Conservation (phyloP, 2,329 filamentous ascomycete genomes). For the Fusarium secorum region DNA sequence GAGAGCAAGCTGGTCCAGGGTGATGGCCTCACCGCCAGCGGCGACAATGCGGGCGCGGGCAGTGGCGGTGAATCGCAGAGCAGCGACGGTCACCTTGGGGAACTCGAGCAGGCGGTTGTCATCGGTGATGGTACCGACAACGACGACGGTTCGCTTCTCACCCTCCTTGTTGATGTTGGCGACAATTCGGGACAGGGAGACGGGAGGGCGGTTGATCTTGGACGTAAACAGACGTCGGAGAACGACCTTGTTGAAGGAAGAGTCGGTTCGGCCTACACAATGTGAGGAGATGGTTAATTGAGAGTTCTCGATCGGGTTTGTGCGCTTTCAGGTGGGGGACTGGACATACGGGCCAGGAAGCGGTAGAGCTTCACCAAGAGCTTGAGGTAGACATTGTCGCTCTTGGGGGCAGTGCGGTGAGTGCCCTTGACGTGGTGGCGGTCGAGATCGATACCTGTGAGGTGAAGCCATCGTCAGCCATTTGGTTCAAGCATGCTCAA, state of each 20-base stretch:
- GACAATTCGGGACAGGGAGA: conserved; percentile 91
- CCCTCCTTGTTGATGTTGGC: conserved; percentile 71
- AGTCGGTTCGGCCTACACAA: conserved; percentile 86
- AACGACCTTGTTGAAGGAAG: conserved; percentile 98
- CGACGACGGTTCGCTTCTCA: conserved; percentile 86
- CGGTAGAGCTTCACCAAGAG: conserved; percentile 98
- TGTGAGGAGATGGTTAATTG: conserved; percentile 9
- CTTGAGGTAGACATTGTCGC: conserved; percentile 97
- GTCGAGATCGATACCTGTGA: conserved; percentile 75
- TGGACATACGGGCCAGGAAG: conserved; percentile 89
- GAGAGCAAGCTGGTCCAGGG: conserved; percentile 95
- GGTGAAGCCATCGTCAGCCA: conserved; percentile 66
- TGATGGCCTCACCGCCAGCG: conserved; percentile 93
- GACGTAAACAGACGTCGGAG: conserved; percentile 98
- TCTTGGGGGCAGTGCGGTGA: conserved; percentile 96
- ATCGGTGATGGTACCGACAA: conserved; percentile 95
- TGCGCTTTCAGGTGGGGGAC: neutral
- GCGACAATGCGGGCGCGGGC: conserved; percentile 92
- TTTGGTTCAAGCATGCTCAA: conserved; percentile 71
- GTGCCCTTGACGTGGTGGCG: conserved; percentile 73
- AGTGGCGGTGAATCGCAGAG: conserved; percentile 95
- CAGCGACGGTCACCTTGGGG: conserved; percentile 93
- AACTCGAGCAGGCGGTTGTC: conserved; percentile 92
- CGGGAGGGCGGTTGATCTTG: conserved; percentile 95
- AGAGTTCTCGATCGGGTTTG: neutral